Conservation (phyloP, 345 rosid genomes). For the Eucalyptus tenuipes region DNA sequence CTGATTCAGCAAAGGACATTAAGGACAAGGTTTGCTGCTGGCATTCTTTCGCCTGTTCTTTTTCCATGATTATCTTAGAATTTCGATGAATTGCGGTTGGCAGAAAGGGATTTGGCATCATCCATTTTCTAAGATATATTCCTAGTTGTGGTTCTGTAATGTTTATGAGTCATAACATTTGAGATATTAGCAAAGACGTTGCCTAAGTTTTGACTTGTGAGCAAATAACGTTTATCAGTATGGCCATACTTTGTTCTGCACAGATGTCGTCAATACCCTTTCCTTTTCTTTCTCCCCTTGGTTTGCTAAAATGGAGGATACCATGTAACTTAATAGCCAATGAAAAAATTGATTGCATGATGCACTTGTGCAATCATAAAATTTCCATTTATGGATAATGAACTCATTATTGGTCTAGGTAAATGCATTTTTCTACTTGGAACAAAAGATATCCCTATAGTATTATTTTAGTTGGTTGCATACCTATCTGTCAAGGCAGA, state of each 20-base stretch:
- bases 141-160: neutral
- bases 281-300: neutral
- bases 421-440: rapidly evolving
- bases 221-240: neutral
- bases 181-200: neutral
- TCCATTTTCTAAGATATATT: neutral
- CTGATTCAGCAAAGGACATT: constrained; percentile 72
- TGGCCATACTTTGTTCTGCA: neutral
- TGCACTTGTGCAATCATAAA: neutral
- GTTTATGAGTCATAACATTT: neutral
- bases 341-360: neutral
- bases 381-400: neutral
- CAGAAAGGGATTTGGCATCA: neutral
- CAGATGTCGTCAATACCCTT: neutral
- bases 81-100: neutral
- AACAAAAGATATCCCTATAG: neutral
- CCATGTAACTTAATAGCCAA: neutral
- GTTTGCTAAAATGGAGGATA: neutral
- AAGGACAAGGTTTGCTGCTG: constrained; percentile 52
- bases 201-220: neutral
- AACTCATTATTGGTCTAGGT: neutral
- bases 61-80: neutral
- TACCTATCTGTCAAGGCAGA: neutral
- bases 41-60: neutral
- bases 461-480: neutral